Conservation (phyloP, 768 basidiomycete species). For the Serendipita sp. region DNA sequence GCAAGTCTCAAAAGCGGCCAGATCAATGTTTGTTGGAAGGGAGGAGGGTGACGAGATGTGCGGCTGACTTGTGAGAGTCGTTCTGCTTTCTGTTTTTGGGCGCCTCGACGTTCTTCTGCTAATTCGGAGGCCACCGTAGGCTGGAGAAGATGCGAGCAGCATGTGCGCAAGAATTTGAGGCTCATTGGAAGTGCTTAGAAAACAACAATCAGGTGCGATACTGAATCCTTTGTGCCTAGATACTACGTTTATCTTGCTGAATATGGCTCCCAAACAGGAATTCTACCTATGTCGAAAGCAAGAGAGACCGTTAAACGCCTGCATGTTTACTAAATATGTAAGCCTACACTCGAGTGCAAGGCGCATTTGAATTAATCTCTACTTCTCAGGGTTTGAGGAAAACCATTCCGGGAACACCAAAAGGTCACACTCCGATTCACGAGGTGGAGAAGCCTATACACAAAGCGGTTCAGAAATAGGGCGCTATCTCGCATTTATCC, state of each 20-base stretch:
- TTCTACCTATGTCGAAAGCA: slow-evolving; percentile 79
- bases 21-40: slow-evolving; percentile 93
- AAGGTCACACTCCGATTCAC: slow-evolving; percentile 70
- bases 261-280: slow-evolving; percentile 34
- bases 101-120: too few species aligned
- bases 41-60: slow-evolving; percentile 86
- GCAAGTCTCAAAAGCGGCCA: slow-evolving; percentile 83
- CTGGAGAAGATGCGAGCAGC: slow-evolving; percentile 87
- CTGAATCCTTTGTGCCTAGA: not conserved
- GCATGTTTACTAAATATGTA: slow-evolving; percentile 93
- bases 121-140: slow-evolving; percentile 25
- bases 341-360: slow-evolving; percentile 20
- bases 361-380: not conserved
- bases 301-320: slow-evolving; percentile 76
- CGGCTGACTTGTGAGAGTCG: slow-evolving; percentile 68
- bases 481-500: too few species aligned
- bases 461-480: slow-evolving; percentile 68
- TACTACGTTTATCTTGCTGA: not conserved
- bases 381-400: slow-evolving; percentile 64
- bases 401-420: slow-evolving; percentile 77
- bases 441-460: slow-evolving; percentile 77
- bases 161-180: slow-evolving; percentile 72
- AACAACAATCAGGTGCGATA: slow-evolving; percentile 74
- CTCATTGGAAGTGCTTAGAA: slow-evolving; percentile 92
- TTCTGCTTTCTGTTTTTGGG: not conserved